Evolutionary conservation across 768 basidiomycete species (phyloP).

Genomic region (Calocybe indica): DNA sequence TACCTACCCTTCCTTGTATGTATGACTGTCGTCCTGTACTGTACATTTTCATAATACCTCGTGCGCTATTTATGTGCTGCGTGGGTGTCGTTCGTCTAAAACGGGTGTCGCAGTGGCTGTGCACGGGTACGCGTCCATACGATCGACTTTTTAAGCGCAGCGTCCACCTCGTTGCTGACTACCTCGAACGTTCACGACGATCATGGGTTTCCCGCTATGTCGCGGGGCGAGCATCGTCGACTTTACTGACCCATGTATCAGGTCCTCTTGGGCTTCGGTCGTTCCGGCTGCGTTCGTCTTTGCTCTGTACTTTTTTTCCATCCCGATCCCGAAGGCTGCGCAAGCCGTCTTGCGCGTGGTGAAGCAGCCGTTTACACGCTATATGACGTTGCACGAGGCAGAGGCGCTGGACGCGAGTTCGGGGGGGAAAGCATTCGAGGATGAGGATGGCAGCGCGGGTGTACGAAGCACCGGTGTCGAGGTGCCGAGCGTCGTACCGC

Average conservation of each 20-base stretch:
- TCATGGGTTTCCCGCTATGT: constrained; percentile 25
- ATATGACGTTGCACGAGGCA: constrained; percentile 49
- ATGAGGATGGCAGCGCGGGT: constrained; percentile 13
- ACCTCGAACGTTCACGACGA: neutral
- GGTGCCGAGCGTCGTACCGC: constrained; percentile 25
- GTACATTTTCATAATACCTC: no score
- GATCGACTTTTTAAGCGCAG: neutral
- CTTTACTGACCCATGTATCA: constrained; percentile 39
- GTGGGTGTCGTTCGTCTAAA: no score
- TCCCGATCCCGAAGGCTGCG: constrained; percentile 23
- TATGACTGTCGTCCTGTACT: no score
- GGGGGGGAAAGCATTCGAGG: constrained; percentile 12
- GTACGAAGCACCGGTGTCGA: constrained; percentile 11
- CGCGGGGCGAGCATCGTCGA: constrained; percentile 30
- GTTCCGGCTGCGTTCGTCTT: constrained; percentile 42
- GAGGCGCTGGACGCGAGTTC: constrained; percentile 35
- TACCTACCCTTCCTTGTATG: no score
- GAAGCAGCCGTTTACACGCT: constrained; percentile 30
- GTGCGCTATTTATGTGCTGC: no score
- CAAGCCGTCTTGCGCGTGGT: constrained; percentile 16
- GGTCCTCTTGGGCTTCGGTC: constrained; percentile 46
- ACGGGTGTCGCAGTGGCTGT: neutral
- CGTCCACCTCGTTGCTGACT: neutral
- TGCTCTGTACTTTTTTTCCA: constrained; percentile 29
- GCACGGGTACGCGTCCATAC: neutral